Percentiles rank a stretch among this genome's conserved stretches.
Evolutionary conservation across 257 asterid genomes (phyloP).

Genomic region (Buddleja alternifolia): DNA sequence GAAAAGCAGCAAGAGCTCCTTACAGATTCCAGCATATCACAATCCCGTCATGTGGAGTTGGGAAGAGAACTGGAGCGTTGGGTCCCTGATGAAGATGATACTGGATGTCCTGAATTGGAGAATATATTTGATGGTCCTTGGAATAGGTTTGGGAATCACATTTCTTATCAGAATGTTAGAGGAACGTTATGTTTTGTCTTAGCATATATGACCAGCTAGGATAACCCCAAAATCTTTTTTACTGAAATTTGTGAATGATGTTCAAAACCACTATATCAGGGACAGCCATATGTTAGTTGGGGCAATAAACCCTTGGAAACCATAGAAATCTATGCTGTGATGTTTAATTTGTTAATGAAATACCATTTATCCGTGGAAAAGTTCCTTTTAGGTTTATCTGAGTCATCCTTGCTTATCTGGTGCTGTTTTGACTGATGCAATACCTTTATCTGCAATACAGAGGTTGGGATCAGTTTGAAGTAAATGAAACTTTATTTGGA

Average conservation of each 20-base stretch:
- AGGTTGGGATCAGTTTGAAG: constrained; percentile 77
- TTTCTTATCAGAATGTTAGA: constrained; percentile 1
- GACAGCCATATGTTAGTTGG: neutral
- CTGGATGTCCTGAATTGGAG: constrained; percentile 56
- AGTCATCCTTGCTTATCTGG: neutral
- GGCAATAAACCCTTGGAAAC: neutral
- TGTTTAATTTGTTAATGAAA: neutral
- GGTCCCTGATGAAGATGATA: constrained; percentile 66
- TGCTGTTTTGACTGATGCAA: neutral
- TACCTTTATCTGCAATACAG: constrained; percentile 31
- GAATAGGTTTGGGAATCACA: constrained; percentile 49
- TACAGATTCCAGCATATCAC: constrained; percentile 70
- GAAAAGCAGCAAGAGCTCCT: constrained; percentile 57
- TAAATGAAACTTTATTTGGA: constrained; percentile 62
- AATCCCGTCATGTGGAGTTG: constrained; percentile 46
- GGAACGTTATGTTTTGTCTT: neutral
- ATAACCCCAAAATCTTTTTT: neutral
- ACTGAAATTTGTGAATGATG: neutral
- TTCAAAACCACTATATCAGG: neutral
- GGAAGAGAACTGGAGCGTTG: constrained; percentile 64
- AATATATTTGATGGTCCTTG: constrained; percentile 63
- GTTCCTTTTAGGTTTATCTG: neutral
- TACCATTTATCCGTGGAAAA: neutral
- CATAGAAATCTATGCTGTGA: neutral
- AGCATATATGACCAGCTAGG: neutral